Conservation (phyloP, 768 basidiomycete species). For the Trametes cingulata region DNA sequence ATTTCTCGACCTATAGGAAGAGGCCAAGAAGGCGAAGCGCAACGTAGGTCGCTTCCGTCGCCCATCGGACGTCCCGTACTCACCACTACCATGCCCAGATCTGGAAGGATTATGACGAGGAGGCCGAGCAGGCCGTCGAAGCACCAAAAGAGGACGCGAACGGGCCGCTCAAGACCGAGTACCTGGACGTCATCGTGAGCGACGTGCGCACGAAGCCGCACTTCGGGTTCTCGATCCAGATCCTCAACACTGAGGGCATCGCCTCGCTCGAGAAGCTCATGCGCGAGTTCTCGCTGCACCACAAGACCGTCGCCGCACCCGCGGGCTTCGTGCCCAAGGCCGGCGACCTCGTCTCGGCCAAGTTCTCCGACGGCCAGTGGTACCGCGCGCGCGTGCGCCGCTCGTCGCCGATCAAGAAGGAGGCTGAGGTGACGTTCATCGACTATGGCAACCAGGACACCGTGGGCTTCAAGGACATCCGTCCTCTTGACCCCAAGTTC, state of each 20-base stretch:
- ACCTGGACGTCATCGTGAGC: constrained; percentile 90
- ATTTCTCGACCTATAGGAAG: constrained; percentile 51
- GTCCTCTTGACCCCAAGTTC: constrained; percentile 90
- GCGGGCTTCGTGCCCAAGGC: constrained; percentile 77
- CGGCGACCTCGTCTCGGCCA: constrained; percentile 91
- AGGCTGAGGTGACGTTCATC: constrained; percentile 94
- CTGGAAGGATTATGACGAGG: constrained; percentile 83
- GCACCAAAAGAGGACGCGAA: constrained; percentile 44
- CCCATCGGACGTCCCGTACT: background rate
- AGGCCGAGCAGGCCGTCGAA: constrained; percentile 58
- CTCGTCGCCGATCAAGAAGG: constrained; percentile 84
- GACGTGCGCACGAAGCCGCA: constrained; percentile 75
- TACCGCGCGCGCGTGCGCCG: constrained; percentile 92
- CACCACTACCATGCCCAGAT: constrained; percentile 49
- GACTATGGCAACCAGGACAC: constrained; percentile 95
- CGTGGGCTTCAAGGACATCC: constrained; percentile 76
- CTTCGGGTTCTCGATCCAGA: constrained; percentile 89
- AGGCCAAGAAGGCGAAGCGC: constrained; percentile 76
- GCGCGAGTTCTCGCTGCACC: constrained; percentile 88
- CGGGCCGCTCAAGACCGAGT: constrained; percentile 75
- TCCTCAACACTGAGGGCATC: constrained; percentile 91
- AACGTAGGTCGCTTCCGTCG: constrained; percentile 55
- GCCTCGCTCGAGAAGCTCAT: constrained; percentile 91
- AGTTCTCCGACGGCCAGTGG: constrained; percentile 94
- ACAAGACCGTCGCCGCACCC: constrained; percentile 63